These are phyloP conservation scores for Casaregolazyma lundiana DNA, from an alignment of 1,139 yeast genomes.

Conservation along the genomic window DNA sequence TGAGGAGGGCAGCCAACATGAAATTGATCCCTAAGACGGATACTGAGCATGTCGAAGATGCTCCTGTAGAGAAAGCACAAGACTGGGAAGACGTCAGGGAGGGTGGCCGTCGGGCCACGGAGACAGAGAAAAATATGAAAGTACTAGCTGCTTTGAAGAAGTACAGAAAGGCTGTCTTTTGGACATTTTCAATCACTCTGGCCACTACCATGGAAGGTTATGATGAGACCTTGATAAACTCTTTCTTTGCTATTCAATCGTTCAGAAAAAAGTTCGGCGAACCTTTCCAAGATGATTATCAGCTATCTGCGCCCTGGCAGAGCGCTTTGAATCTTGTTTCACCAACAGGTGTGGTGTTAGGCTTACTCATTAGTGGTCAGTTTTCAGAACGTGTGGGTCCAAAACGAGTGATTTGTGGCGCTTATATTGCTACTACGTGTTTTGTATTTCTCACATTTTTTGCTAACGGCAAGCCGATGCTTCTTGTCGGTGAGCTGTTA, in stretches of 20 bases:
- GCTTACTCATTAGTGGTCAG: constrained; percentile 38
- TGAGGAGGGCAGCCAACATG: no score
- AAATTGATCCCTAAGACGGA: no score
- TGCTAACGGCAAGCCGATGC: constrained; percentile 33
- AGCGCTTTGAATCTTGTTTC: constrained; percentile 38
- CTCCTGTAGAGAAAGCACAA: no score
- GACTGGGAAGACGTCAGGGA: no score
- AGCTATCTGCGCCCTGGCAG: constrained; percentile 43
- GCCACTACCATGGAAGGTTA: constrained; percentile 46
- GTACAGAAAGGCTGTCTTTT: constrained; percentile 36
- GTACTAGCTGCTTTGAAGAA: constrained; percentile 39
- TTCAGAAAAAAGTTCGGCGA: constrained; percentile 10
- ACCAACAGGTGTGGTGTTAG: constrained; percentile 37
- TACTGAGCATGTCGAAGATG: no score
- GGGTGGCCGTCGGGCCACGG: no score
- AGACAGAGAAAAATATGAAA: constrained; percentile 37
- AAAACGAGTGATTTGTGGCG: constrained; percentile 35
- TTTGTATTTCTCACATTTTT: constrained; percentile 42
- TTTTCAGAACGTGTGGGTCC: constrained; percentile 41
- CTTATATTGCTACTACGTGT: constrained; percentile 31
- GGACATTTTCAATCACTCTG: constrained; percentile 41
- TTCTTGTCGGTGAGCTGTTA: constrained; percentile 11
- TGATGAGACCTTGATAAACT: constrained; percentile 36
- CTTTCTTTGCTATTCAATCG: constrained; percentile 22
- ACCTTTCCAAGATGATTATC: constrained; percentile 26